Evolutionary conservation across 208 protist species (phyloP).

Genomic region (Angomonas deanei): DNA sequence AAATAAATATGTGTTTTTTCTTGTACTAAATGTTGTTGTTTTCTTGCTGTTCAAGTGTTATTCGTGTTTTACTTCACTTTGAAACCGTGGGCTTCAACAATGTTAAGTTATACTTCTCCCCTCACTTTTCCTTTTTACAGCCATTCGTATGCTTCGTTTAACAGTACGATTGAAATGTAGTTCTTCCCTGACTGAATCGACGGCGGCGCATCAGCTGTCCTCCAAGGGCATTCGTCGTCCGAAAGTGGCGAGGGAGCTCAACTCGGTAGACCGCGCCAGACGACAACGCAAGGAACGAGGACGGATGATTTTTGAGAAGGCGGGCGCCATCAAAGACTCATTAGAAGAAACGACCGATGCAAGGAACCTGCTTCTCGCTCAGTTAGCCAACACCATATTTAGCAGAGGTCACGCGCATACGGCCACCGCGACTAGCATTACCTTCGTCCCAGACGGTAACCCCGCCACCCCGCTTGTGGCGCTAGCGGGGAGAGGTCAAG

Average conservation of each 20-base stretch:
- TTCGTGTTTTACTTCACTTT: no score
- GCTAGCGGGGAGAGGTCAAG: constrained; percentile 52
- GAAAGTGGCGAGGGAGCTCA: constrained; percentile 17
- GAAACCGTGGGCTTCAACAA: no score
- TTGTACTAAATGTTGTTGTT: background rate
- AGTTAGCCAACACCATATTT: constrained; percentile 83
- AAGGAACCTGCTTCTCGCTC: constrained; percentile 68
- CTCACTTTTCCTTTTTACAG: no score
- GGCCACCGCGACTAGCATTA: constrained; percentile 71
- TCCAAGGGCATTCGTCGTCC: constrained; percentile 51
- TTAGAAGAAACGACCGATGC: constrained; percentile 34
- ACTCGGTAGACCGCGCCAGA: constrained; percentile 32
- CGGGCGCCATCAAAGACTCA: constrained; percentile 29
- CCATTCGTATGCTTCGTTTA: no score
- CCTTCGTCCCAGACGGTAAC: constrained; percentile 81
- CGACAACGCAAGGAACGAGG: constrained; percentile 28
- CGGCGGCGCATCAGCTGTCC: constrained; percentile 33
- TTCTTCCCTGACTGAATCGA: constrained; percentile 31
- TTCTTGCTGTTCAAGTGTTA: background rate
- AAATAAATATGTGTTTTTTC: constrained; percentile 6
- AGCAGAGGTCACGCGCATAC: constrained; percentile 66
- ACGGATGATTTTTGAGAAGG: constrained; percentile 42
- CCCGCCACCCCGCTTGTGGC: constrained; percentile 76
- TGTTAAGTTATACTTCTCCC: no score
- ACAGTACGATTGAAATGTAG: background rate